Conservation (phyloP, 2,329 filamentous ascomycete species). For the Aspergillus sp. region DNA sequence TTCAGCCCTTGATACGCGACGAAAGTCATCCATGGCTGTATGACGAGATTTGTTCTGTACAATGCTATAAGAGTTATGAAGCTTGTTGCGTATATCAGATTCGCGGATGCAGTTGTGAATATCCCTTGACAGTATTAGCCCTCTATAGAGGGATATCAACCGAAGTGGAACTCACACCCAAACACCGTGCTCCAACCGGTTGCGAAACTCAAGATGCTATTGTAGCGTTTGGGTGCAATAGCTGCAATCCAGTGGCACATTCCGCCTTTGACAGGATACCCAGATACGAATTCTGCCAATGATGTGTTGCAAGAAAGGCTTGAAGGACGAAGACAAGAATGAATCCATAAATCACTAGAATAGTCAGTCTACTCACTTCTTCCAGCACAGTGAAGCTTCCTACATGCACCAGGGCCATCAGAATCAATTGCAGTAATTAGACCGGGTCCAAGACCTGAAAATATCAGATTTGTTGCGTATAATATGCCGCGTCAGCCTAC, state of each 20-base stretch:
- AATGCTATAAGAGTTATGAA: slow-evolving; percentile 39
- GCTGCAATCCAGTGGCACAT: slow-evolving; percentile 49
- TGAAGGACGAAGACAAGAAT: slow-evolving; percentile 44
- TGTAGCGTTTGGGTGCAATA: slow-evolving; percentile 36
- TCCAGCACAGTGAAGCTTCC: not conserved
- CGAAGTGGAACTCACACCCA: slow-evolving; percentile 22
- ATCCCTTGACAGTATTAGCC: slow-evolving; percentile 30
- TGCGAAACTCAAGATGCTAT: slow-evolving; percentile 38
- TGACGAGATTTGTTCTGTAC: slow-evolving; percentile 34
- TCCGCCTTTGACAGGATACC: slow-evolving; percentile 44
- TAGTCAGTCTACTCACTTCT: slow-evolving; percentile 8
- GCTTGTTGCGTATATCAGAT: slow-evolving; percentile 39
- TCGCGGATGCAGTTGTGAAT: slow-evolving; percentile 41
- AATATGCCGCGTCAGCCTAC: slow-evolving; percentile 9
- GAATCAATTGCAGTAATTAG: slow-evolving; percentile 44
- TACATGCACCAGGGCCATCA: slow-evolving; percentile 41
- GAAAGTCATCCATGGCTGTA: slow-evolving; percentile 45
- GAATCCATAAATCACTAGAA: slow-evolving; percentile 46
- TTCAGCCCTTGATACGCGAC: slow-evolving; percentile 36
- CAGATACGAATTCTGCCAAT: slow-evolving; percentile 44
- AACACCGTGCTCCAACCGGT: slow-evolving; percentile 42
- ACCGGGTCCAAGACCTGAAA: slow-evolving; percentile 34
- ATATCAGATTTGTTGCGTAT: not conserved
- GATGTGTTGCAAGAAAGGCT: slow-evolving; percentile 42
- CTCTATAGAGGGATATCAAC: not conserved